A percentile compares a stretch with the other conserved stretches of the same genome.
Conservation (phyloP, 2,329 filamentous ascomycete genomes). For the Dothistroma septosporum region DNA sequence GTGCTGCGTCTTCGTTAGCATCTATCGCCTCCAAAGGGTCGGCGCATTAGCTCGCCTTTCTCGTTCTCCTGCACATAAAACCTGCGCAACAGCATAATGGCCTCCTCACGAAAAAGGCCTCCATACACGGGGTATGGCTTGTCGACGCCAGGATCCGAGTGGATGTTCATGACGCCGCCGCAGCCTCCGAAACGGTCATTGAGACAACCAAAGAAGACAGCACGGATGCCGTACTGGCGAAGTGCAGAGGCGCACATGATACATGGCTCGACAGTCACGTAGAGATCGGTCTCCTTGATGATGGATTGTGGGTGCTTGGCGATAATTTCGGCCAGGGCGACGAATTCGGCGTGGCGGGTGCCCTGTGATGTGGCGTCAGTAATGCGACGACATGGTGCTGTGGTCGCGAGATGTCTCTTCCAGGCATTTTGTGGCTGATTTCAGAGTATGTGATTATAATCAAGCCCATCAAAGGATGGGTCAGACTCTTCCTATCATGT, state of each 20-base stretch:
- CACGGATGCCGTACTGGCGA: constrained; percentile 79
- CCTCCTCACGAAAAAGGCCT: constrained; percentile 84
- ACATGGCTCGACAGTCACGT: constrained; percentile 97
- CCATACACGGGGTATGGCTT: constrained; percentile 76
- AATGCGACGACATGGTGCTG: background rate
- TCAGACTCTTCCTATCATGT: constrained; percentile 5
- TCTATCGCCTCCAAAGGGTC: background rate
- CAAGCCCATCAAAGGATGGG: background rate
- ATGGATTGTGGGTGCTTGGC: constrained; percentile 62
- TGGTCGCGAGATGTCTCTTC: background rate
- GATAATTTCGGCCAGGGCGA: constrained; percentile 69
- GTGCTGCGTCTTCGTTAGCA: constrained; percentile 42
- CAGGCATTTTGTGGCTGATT: background rate
- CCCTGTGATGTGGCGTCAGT: constrained; percentile 50
- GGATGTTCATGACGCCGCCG: constrained; percentile 85
- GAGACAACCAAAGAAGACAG: constrained; percentile 89
- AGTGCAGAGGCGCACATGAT: constrained; percentile 97
- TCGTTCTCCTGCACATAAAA: constrained; percentile 99
- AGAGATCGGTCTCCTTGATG: constrained; percentile 71
- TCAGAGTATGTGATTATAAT: constrained; percentile 4
- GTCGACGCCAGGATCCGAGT: constrained; percentile 71
- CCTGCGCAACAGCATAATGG: constrained; percentile 82
- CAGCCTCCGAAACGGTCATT: constrained; percentile 98
- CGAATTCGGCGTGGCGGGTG: constrained; percentile 91
- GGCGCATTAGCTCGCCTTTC: constrained; percentile 57